Evolutionary conservation across 2,329 filamentous ascomycete species (phyloP).

Genomic region (Colletotrichum limetticola): DNA sequence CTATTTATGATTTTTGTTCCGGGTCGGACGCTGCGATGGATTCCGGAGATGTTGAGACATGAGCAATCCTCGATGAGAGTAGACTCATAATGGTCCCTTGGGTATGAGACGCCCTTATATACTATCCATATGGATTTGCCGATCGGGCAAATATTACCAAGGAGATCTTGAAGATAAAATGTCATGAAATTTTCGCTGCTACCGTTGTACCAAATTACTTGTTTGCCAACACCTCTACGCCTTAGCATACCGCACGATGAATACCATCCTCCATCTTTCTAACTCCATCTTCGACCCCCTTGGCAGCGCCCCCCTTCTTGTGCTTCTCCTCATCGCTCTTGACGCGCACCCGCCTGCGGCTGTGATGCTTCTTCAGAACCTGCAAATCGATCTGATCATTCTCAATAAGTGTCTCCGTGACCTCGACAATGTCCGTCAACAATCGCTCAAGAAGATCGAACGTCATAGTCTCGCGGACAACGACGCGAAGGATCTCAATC

Average conservation of each 20-base stretch:
- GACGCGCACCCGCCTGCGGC: conserved; percentile 12
- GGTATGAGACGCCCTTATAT: too few species aligned
- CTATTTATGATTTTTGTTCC: neutral
- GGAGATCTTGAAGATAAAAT: neutral
- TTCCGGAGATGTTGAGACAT: too few species aligned
- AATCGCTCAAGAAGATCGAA: conserved; percentile 74
- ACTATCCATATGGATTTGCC: too few species aligned
- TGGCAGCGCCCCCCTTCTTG: conserved; percentile 14
- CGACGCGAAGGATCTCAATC: conserved; percentile 74
- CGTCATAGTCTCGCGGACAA: conserved; percentile 75
- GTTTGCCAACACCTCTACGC: too few species aligned
- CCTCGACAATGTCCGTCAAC: conserved; percentile 67
- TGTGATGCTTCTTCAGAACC: conserved; percentile 30
- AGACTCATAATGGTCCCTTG: too few species aligned
- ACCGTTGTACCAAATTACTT: neutral
- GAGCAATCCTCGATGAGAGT: too few species aligned
- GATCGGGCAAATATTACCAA: neutral
- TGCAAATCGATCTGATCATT: conserved; percentile 36
- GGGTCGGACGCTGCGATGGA: neutral
- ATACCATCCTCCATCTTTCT: conserved; percentile 40
- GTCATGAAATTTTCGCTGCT: neutral
- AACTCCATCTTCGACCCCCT: neutral
- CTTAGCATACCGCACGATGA: conserved; percentile 44
- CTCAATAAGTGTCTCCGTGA: conserved; percentile 70
- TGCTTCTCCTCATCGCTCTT: conserved; percentile 29